Conservation (phyloP, 805 yeast genomes). For the Saturnispora sekii region DNA sequence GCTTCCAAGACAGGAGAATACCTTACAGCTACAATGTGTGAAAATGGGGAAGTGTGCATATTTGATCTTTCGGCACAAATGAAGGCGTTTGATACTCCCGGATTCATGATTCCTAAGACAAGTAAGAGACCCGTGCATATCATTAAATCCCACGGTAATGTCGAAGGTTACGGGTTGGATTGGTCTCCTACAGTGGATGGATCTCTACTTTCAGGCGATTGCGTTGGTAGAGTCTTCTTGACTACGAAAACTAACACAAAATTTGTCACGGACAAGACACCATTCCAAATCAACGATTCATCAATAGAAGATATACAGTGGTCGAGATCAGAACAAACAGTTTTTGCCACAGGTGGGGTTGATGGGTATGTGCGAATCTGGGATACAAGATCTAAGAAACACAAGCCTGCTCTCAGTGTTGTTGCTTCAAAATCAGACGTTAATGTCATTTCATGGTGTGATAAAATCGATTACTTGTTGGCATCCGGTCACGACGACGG, state of each 20-base stretch:
- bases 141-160: conserved; percentile 75
- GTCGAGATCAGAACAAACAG: conserved; percentile 87
- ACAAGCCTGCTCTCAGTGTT: conserved; percentile 81
- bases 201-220: conserved; percentile 78
- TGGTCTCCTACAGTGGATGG: conserved; percentile 92
- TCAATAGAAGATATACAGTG: conserved; percentile 97
- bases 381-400: conserved; percentile 93
- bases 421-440: conserved; percentile 75
- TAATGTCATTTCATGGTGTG: conserved; percentile 94
- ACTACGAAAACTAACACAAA: conserved; percentile 67
- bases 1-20: conserved; percentile 58
- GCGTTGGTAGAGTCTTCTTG: conserved; percentile 70
- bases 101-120: conserved; percentile 66
- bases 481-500: conserved; percentile 98
- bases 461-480: conserved; percentile 71
- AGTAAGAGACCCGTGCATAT: conserved; percentile 78
- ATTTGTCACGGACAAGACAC: conserved; percentile 81
- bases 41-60: conserved; percentile 80
- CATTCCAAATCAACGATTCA: conserved; percentile 58
- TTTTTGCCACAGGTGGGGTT: conserved; percentile 88
- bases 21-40: conserved; percentile 80
- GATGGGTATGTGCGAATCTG: conserved; percentile 91
- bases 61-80: conserved; percentile 74
- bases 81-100: conserved; percentile 83
- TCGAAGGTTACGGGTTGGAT: conserved; percentile 96